phyloP scores from a whole-genome alignment of 805 yeast genomes.

The Clavispora carvajalis region DNA sequence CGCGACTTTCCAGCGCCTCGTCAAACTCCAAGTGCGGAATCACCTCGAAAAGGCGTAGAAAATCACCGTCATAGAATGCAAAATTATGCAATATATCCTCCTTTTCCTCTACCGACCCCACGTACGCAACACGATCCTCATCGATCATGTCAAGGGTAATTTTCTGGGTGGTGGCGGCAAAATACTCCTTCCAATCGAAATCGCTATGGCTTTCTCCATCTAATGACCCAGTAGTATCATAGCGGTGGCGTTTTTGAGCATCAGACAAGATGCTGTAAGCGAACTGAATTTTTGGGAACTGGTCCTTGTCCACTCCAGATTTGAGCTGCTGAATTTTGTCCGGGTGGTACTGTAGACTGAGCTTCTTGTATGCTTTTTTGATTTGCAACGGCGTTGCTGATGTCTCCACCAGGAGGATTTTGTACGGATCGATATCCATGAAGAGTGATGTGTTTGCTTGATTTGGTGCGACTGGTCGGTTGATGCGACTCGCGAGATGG shows the following conservation, averaged over 20 bases:
- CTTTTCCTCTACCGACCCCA: slow-evolving; percentile 52
- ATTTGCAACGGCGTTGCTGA: slow-evolving; percentile 48
- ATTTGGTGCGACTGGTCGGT: background rate
- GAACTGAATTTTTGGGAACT: slow-evolving; percentile 67
- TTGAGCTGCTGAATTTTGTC: slow-evolving; percentile 24
- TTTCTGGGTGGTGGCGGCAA: slow-evolving; percentile 41
- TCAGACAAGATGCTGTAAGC: slow-evolving; percentile 69
- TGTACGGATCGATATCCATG: slow-evolving; percentile 57
- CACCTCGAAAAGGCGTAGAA: slow-evolving; percentile 62
- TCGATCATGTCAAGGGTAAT: slow-evolving; percentile 63
- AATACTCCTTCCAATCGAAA: slow-evolving; percentile 58
- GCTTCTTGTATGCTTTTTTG: slow-evolving; percentile 44
- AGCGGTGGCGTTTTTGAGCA: slow-evolving; percentile 46
- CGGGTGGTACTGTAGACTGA: slow-evolving; percentile 22
- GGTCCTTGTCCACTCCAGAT: slow-evolving; percentile 15
- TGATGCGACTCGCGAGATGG: background rate
- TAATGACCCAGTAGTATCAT: slow-evolving; percentile 63
- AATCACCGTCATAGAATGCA: slow-evolving; percentile 59
- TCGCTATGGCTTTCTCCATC: slow-evolving; percentile 34
- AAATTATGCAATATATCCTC: slow-evolving; percentile 61
- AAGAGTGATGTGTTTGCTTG: background rate
- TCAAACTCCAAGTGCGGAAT: slow-evolving; percentile 71
- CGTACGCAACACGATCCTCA: slow-evolving; percentile 62
- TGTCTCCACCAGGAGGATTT: slow-evolving; percentile 37
- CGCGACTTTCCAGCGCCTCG: slow-evolving; percentile 56